phyloP scores from a whole-genome alignment of 164 flowering plant species.

The Vitis rotundifolia region DNA sequence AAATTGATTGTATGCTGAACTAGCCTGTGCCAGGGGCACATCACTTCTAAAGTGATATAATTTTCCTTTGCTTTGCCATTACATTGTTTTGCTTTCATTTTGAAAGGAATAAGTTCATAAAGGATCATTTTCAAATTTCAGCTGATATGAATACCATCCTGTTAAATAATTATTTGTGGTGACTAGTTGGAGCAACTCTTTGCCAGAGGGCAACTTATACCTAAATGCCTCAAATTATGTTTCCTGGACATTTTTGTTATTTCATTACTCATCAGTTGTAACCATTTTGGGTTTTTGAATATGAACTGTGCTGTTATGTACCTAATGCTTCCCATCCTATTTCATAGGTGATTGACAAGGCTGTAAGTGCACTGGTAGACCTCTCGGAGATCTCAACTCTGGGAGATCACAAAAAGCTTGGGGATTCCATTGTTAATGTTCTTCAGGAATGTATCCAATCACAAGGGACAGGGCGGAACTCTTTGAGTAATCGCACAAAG shows the following conservation, averaged over 20 bases:
- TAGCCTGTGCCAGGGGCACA: too few species aligned
- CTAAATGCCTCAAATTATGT: background rate
- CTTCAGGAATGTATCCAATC: conserved; percentile 81
- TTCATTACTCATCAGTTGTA: background rate
- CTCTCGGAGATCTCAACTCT: conserved; percentile 79
- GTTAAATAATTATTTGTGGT: too few species aligned
- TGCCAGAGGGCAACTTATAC: background rate
- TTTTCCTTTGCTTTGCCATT: too few species aligned
- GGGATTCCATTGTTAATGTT: conserved; percentile 77
- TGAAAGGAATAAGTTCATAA: too few species aligned
- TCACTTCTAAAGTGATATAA: too few species aligned
- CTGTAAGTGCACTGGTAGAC: conserved; percentile 79
- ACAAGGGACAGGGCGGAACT: conserved; percentile 61
- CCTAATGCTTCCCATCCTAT: background rate
- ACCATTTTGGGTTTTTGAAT: background rate
- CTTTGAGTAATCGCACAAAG: conserved; percentile 50
- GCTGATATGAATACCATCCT: too few species aligned
- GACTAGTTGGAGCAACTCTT: background rate
- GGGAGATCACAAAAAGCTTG: conserved; percentile 95
- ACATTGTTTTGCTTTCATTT: too few species aligned
- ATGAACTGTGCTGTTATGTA: background rate
- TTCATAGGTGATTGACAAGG: conserved; percentile 75
- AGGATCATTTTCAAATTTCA: too few species aligned
- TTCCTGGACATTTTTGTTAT: background rate
- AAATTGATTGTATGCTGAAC: too few species aligned